These are phyloP conservation scores for Bombardia bombarda DNA, from an alignment of 495 filamentous ascomycete species.

Conservation along the genomic window DNA sequence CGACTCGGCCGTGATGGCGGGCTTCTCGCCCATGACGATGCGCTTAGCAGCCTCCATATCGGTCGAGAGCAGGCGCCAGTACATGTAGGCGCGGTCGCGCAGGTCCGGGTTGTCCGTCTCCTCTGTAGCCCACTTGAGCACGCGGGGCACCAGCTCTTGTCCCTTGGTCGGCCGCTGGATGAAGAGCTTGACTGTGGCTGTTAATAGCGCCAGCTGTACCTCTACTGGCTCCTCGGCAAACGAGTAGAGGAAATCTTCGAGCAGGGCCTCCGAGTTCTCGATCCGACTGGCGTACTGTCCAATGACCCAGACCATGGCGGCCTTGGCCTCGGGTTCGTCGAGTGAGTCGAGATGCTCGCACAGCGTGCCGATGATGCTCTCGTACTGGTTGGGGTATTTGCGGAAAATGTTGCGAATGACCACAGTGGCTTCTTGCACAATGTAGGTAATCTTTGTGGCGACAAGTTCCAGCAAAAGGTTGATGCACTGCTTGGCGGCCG, in stretches of 20 bases:
- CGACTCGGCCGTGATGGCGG: slow-evolving; percentile 90
- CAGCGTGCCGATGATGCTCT: slow-evolving; percentile 89
- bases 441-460: slow-evolving; percentile 98
- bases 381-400: slow-evolving; percentile 98
- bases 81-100: slow-evolving; percentile 95
- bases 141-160: slow-evolving; percentile 86
- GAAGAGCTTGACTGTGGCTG: slow-evolving; percentile 96
- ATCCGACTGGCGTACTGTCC: slow-evolving; percentile 96
- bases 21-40: slow-evolving; percentile 95
- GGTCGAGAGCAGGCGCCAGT: slow-evolving; percentile 94
- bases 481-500: slow-evolving; percentile 83
- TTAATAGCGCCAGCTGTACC: slow-evolving; percentile 89
- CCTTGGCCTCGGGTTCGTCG: slow-evolving; percentile 98
- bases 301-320: slow-evolving; percentile 99
- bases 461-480: slow-evolving; percentile 88
- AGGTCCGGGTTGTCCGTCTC: slow-evolving; percentile 98
- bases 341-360: slow-evolving; percentile 95
- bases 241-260: slow-evolving; percentile 90
- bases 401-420: slow-evolving; percentile 99
- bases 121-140: slow-evolving; percentile 97
- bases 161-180: slow-evolving; percentile 95
- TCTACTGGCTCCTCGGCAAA: slow-evolving; percentile 93
- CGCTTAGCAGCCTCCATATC: slow-evolving; percentile 80
- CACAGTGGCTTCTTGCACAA: slow-evolving; percentile 98
- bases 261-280: slow-evolving; percentile 85